Percentiles rank a stretch among this genome's conserved stretches.
Conservation (phyloP, 2,329 filamentous ascomycete genomes). For the Botryotinia narcissicola region DNA sequence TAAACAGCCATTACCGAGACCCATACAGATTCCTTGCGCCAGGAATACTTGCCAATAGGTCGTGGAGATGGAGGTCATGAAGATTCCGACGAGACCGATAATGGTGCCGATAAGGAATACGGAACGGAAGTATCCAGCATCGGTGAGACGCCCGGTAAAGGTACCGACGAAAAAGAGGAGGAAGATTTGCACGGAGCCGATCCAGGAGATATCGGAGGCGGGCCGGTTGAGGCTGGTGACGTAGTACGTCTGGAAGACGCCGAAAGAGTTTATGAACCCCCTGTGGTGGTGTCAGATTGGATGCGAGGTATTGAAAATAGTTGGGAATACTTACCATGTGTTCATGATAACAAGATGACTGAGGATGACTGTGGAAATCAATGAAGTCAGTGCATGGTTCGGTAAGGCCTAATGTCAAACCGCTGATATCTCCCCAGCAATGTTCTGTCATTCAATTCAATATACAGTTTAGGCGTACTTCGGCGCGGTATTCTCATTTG, state of each 20-base stretch:
- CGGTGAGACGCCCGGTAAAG: slow-evolving; percentile 42
- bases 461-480: background rate
- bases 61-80: slow-evolving; percentile 43
- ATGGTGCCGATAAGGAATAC: slow-evolving; percentile 32
- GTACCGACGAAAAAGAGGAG: slow-evolving; percentile 44
- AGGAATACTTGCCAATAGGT: slow-evolving; percentile 46
- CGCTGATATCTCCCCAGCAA: background rate
- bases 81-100: slow-evolving; percentile 41
- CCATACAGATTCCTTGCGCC: slow-evolving; percentile 44
- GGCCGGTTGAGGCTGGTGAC: slow-evolving; percentile 36
- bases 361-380: slow-evolving; percentile 23
- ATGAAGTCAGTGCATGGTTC: background rate
- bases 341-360: slow-evolving; percentile 36
- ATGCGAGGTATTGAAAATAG: background rate
- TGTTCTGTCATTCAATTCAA: background rate
- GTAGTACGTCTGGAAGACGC: slow-evolving; percentile 48
- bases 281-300: slow-evolving; percentile 21
- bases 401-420: background rate
- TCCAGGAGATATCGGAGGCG: slow-evolving; percentile 45
- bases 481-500: background rate
- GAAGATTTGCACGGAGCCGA: slow-evolving; percentile 47
- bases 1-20: slow-evolving; percentile 43
- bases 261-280: slow-evolving; percentile 43
- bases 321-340: slow-evolving; percentile 29
- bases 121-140: slow-evolving; percentile 42